Evolutionary conservation across 192 early-diverging fungal species (phyloP).

Genomic region (Allomyces arbusculus): DNA sequence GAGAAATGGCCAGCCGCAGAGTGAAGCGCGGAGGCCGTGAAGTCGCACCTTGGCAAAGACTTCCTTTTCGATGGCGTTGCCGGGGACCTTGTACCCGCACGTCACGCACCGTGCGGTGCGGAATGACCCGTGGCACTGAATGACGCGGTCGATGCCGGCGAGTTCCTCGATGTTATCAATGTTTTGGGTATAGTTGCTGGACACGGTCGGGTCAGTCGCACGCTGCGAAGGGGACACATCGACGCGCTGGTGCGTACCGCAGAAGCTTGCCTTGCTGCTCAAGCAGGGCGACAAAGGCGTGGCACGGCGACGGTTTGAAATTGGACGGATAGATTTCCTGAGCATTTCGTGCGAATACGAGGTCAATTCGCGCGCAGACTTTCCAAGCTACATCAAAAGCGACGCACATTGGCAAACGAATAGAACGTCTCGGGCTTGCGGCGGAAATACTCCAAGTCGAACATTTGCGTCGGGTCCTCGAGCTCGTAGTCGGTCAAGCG

Average conservation of each 20-base stretch:
- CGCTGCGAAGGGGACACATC: too few relatives aligned
- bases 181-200: constrained; percentile 83
- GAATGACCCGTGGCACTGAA: constrained; percentile 93
- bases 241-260: constrained; percentile 8
- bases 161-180: constrained; percentile 81
- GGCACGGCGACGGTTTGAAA: constrained; percentile 65
- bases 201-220: too few relatives aligned
- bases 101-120: constrained; percentile 74
- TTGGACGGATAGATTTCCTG: constrained; percentile 74
- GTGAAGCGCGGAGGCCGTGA: neutral
- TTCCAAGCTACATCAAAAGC: too few relatives aligned
- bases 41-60: constrained; percentile 36
- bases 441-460: constrained; percentile 82
- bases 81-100: constrained; percentile 54
- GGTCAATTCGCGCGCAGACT: too few relatives aligned
- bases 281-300: constrained; percentile 71
- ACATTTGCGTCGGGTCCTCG: constrained; percentile 86
- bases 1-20: neutral
- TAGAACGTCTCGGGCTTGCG: constrained; percentile 79
- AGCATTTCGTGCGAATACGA: too few relatives aligned
- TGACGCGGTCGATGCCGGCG: constrained; percentile 55
- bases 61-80: constrained; percentile 55
- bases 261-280: constrained; percentile 69
- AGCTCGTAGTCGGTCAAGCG: constrained; percentile 66
- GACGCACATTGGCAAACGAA: constrained; percentile 57